These are phyloP conservation scores for Fragaria iinumae DNA, from an alignment of 306 rosid species.

Conservation along the genomic window DNA sequence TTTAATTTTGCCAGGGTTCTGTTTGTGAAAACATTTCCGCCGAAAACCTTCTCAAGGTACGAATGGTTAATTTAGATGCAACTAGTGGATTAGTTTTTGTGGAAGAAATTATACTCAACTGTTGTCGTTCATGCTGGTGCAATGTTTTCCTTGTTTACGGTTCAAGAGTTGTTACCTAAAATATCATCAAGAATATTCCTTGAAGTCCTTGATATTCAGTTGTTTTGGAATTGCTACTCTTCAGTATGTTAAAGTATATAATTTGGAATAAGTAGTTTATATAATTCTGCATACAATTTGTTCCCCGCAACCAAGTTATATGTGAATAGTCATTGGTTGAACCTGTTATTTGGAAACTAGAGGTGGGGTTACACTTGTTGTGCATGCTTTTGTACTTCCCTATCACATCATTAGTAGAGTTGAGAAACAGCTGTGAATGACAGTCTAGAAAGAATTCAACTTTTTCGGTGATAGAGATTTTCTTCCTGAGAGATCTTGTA, in stretches of 20 bases:
- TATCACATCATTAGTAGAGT: neutral
- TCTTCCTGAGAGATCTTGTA: neutral
- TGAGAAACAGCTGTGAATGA: neutral
- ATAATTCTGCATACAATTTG: neutral
- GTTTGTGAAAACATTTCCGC: slow-evolving; percentile 52
- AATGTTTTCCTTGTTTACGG: neutral
- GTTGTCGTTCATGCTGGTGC: neutral
- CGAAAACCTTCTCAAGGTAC: slow-evolving; percentile 91
- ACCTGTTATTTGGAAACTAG: neutral
- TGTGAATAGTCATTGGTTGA: neutral
- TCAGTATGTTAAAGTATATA: neutral
- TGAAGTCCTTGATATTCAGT: neutral
- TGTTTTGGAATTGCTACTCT: neutral
- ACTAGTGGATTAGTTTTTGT: slow-evolving; percentile 14
- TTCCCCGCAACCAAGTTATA: neutral
- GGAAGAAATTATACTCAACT: neutral
- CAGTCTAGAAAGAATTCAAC: neutral
- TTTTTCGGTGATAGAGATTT: neutral
- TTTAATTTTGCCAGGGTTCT: slow-evolving; percentile 53
- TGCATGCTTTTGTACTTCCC: neutral
- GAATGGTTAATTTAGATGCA: slow-evolving; percentile 24
- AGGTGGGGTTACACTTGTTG: neutral
- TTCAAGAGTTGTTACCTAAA: neutral
- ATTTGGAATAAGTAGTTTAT: neutral
- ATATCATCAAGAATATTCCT: neutral